A percentile compares a stretch with the other conserved stretches of the same genome.
Conservation (phyloP, 73 alveolate species). For the Paramecium caudatum region DNA sequence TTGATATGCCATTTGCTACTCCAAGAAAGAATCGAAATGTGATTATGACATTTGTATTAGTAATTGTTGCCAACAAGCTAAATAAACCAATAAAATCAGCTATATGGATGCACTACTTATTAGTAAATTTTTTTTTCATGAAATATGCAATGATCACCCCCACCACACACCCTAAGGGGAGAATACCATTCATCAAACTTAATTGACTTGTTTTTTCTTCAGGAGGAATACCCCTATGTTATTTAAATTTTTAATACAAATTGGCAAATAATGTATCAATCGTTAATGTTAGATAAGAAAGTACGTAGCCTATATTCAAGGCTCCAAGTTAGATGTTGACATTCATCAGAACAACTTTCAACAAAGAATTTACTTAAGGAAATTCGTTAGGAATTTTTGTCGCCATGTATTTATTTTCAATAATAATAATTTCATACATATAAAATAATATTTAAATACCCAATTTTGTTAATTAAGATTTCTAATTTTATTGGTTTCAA, state of each 20-base stretch:
- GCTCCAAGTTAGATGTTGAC: constrained; percentile 40
- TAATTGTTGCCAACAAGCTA: background rate
- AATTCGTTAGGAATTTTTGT: background rate
- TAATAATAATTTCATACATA: constrained; percentile 16
- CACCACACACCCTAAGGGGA: constrained; percentile 35
- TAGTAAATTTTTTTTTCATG: constrained; percentile 23
- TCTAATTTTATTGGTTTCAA: too few relatives aligned
- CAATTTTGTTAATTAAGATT: too few relatives aligned
- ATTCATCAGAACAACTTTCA: constrained; percentile 4
- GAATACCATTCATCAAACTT: constrained; percentile 29
- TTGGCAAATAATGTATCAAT: constrained; percentile 60
- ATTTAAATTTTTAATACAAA: background rate
- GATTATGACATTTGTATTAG: background rate
- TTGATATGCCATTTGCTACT: constrained; percentile 46
- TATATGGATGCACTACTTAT: background rate
- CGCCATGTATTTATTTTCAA: background rate
- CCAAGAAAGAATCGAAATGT: constrained; percentile 44
- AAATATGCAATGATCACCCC: constrained; percentile 54
- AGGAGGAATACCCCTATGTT: background rate
- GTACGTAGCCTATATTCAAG: constrained; percentile 52
- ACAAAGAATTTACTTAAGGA: constrained; percentile 8
- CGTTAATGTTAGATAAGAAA: constrained; percentile 24
- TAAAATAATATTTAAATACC: background rate
- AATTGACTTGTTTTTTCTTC: constrained; percentile 4
- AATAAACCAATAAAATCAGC: constrained; percentile 55